Base-by-base conservation (phyloP, 2,329 filamentous ascomycete genomes). In the Paecilomyces sp. region DNA sequence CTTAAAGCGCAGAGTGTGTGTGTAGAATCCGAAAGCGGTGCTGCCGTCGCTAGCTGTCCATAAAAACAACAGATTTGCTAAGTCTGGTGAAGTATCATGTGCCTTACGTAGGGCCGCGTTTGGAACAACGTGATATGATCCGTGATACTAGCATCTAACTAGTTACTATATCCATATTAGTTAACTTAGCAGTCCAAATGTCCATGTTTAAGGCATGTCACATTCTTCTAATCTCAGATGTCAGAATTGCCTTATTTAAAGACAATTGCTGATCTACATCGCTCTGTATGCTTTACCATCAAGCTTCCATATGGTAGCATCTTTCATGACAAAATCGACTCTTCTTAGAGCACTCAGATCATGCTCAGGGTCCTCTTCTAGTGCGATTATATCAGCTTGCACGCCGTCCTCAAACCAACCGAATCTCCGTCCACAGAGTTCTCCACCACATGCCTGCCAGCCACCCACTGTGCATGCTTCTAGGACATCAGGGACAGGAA, bases 251-350 rank as follows among this genome's bases (percentile, higher is more conserved):
- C 33, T 7, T 3, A 3, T 12, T 36, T 1, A 36, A 36, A 36
- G 9, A 9, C 15, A 36, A 36, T 13, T 36, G 3, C 33, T 3
- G 15, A 11, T 36, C 33, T 36, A 36, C 3, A 11, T 36, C 15
- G 9, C 15, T 36, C 33, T 9, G 8, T 36, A 12, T 18, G 33
- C 18, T 3, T 52, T 18, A 6, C 47, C 47, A 2, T 52, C 24
- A 18, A 55, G 47, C 66, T 82, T 83, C 75, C 80, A 84, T 8
- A 84, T 71, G 55, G 66, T 74, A 0, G 75, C 82, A 64, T 85
- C 82, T 66, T 85, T 85, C 82, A 85, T 84, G 18, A 85, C 82
- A 66, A 84, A 84, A 57, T 67, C 72, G 0, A 84, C 79, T 60
- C 74, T 77, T 57, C 81, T 74, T 31, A 85, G 61, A 1, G 77